phyloP scores from a whole-genome alignment of 2,329 filamentous ascomycete genomes.

The Thielaviopsis ethacetica region DNA sequence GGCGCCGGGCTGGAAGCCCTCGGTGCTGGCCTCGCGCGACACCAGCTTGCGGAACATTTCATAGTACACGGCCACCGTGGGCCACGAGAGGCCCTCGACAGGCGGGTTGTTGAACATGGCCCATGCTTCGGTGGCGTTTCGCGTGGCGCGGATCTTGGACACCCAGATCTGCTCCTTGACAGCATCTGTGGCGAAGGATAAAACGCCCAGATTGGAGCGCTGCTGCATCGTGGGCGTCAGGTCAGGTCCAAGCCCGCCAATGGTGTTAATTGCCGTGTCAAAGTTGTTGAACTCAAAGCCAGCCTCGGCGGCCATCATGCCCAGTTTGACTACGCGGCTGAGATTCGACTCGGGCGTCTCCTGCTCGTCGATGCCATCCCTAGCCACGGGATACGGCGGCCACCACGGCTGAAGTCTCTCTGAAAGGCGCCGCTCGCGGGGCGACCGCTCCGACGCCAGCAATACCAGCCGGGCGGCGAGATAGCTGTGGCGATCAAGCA shows the following conservation, averaged over 20 bases:
- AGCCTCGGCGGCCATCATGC: conserved; percentile 37
- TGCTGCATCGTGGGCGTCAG: conserved; percentile 41
- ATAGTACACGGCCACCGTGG: conserved; percentile 31
- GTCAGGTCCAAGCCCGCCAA: conserved; percentile 34
- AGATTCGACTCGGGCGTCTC: conserved; percentile 33
- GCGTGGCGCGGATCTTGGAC: conserved; percentile 38
- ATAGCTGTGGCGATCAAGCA: conserved; percentile 36
- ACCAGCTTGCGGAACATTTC: conserved; percentile 45
- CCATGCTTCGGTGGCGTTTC: conserved; percentile 48
- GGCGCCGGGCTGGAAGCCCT: conserved; percentile 14
- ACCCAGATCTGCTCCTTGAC: conserved; percentile 27
- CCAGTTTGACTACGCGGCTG: conserved; percentile 36
- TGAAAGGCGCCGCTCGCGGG: conserved; percentile 31
- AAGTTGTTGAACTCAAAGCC: conserved; percentile 32
- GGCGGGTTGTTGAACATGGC: conserved; percentile 27
- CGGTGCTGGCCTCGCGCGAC: conserved; percentile 17
- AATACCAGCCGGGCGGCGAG: conserved; percentile 37
- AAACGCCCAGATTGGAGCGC: conserved; percentile 13
- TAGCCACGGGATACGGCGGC: conserved; percentile 42
- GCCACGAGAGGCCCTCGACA: conserved; percentile 17
- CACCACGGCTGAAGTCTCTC: conserved; percentile 34
- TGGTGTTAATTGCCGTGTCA: conserved; percentile 24
- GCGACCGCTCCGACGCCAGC: conserved; percentile 35
- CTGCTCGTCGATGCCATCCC: conserved; percentile 43
- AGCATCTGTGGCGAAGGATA: not conserved